phyloP scores from a whole-genome alignment of 2,329 filamentous ascomycete genomes.

The Sordariomycetes sp. region DNA sequence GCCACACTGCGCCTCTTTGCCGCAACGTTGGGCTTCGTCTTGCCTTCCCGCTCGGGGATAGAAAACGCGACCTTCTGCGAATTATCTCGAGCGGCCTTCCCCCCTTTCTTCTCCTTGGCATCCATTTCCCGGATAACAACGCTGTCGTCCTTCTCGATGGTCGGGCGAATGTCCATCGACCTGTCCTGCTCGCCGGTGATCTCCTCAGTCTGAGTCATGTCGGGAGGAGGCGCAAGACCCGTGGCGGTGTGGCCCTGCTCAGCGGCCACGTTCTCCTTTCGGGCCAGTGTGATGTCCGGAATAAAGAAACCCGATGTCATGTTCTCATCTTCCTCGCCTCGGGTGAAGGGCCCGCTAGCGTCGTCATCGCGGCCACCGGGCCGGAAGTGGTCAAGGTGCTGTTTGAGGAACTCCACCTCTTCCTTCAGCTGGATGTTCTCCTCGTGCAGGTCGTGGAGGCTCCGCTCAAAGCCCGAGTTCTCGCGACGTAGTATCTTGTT shows the following conservation, averaged over 20 bases:
- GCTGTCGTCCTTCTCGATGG: conserved; percentile 8
- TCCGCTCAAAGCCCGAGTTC: conserved; percentile 36
- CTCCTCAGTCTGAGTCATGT: conserved; percentile 21
- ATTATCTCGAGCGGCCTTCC: conserved; percentile 9
- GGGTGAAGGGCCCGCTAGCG: conserved; percentile 10
- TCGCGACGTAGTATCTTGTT: conserved; percentile 37
- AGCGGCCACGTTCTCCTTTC: conserved; percentile 23
- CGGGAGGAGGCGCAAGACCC: conserved; percentile 16
- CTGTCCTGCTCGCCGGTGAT: conserved; percentile 15
- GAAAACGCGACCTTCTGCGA: conserved; percentile 30
- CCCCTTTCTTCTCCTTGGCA: conserved; percentile 9
- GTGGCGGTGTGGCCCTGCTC: conserved; percentile 25
- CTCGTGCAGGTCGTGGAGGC: conserved; percentile 31
- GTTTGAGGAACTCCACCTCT: conserved; percentile 33
- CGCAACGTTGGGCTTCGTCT: conserved; percentile 16
- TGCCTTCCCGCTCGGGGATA: conserved; percentile 21
- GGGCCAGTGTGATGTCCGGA: conserved; percentile 45
- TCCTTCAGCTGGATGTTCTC: conserved; percentile 35
- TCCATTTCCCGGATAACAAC: conserved; percentile 1
- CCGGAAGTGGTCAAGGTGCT: conserved; percentile 31
- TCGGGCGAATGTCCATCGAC: conserved; percentile 8
- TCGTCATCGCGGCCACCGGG: conserved; percentile 23
- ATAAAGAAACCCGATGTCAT: conserved; percentile 50
- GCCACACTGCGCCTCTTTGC: conserved; percentile 25
- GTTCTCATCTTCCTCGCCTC: conserved; percentile 30